Base-by-base conservation (phyloP, 345 rosid species). In the Populus alba region DNA sequence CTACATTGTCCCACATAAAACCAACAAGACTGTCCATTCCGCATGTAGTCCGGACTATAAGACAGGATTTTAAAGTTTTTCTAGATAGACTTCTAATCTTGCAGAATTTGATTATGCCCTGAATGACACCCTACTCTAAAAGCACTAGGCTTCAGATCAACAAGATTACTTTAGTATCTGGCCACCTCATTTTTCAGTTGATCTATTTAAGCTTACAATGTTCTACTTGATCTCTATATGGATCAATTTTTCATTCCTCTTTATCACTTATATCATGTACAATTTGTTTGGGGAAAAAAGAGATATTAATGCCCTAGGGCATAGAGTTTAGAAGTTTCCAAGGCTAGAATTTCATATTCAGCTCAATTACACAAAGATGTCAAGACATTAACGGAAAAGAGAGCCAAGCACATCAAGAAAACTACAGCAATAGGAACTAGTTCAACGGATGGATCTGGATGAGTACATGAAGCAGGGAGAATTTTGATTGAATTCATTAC, bases 401-500 rank as follows among this genome's bases (percentile, higher is more conserved):
- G n/a, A 39, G 12, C 45, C 45, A 41, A 25, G 25, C 0, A 7
- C 8, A 39, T 29, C 5, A 74, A 63, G 18, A 62, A 62, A n/a
- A 11, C 8, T 61, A 62, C 23, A 20, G 31, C 43, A 33, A 47
- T 20, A 8, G 4, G 49, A 72, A 45, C 31, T 71, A 13, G 25
- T 62, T 23, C 23, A 7, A 59, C 16, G 25, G 8, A 8, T 3
- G 63, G 37, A 51, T 68, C 13, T 29, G 43, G 4, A 45, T 23
- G 61, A 63, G 70, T 23, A 72, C 15, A 35, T 13, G 57, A 69
- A 57, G 57, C 39, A 59, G 27, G 23, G 47, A 43, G 66, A 31
- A 53, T 49, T 47, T 23, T 20, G 70, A 38, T 53, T 43, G 25
- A 41, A 55, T 23, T 9, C 65, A 11, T 81, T 75, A 86, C 91